Evolutionary conservation across 2,329 filamentous ascomycete species (phyloP).

Genomic region (Cyphellophora attinorum): DNA sequence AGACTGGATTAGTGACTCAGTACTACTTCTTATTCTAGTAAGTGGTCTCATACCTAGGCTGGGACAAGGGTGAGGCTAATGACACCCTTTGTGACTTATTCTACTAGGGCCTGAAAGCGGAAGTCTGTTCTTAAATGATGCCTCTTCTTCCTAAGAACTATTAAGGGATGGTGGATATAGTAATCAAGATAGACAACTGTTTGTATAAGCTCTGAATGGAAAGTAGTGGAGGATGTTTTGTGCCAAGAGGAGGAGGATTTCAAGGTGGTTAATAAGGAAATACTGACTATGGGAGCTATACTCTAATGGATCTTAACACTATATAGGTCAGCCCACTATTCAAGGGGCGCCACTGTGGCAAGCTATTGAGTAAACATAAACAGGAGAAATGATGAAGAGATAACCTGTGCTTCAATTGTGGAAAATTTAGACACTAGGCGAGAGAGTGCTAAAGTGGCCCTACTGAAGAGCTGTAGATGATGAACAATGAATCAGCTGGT

Average conservation of each 20-base stretch:
- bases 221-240: neutral
- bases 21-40: constrained; percentile 1
- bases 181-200: neutral
- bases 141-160: neutral
- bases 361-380: neutral
- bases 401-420: constrained; percentile 1
- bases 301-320: neutral
- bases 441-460: neutral
- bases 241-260: neutral
- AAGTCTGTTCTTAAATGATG: neutral
- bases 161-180: neutral
- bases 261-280: no score
- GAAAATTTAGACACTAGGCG: constrained; percentile 1
- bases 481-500: neutral
- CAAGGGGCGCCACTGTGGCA: neutral
- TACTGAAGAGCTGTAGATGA: neutral
- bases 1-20: neutral
- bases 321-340: neutral
- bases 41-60: constrained; percentile 1
- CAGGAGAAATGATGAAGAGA: neutral
- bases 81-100: neutral
- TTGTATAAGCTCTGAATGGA: neutral
- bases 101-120: neutral
- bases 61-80: neutral
- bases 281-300: neutral